These are phyloP conservation scores for Cordyceps militaris DNA, from an alignment of 2,329 filamentous ascomycete genomes.

Conservation along the genomic window DNA sequence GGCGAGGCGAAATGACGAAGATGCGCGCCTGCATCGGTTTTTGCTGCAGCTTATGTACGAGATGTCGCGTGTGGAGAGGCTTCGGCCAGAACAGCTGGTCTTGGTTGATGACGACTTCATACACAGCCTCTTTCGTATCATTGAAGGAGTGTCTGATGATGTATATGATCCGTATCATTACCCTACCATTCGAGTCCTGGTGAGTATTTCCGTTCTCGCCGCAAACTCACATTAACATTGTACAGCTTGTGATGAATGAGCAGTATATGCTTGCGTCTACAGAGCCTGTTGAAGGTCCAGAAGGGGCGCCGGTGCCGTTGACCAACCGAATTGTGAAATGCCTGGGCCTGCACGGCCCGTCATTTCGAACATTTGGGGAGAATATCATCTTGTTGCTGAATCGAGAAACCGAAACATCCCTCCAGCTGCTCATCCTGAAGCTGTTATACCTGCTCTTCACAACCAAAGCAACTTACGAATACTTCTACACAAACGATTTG, in stretches of 20 bases:
- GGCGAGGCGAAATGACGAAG: conserved; percentile 54
- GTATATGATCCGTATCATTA: conserved; percentile 92
- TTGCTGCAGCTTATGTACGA: conserved; percentile 89
- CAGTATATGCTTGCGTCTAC: conserved; percentile 86
- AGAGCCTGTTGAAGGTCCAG: conserved; percentile 23
- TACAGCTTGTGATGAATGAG: conserved; percentile 86
- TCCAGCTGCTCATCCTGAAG: conserved; percentile 94
- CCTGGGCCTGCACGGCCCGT: conserved; percentile 70
- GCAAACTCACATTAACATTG: conserved; percentile 11
- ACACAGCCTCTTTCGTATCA: conserved; percentile 73
- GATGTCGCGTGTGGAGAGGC: conserved; percentile 85
- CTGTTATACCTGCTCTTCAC: conserved; percentile 93
- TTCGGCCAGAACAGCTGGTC: conserved; percentile 68
- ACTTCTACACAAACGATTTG: conserved; percentile 97
- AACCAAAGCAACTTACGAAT: conserved; percentile 85
- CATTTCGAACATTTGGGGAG: conserved; percentile 91
- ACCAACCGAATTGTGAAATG: conserved; percentile 94
- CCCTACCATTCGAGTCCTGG: conserved; percentile 84
- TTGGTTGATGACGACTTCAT: conserved; percentile 78
- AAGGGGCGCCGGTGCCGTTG: conserved; percentile 41
- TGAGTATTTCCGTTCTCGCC: conserved; percentile 35
- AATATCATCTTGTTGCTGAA: conserved; percentile 95
- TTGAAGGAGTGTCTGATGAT: conserved; percentile 82
- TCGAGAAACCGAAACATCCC: conserved; percentile 85
- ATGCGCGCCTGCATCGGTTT: conserved; percentile 68